These are phyloP conservation scores for Solanum hybrid DNA, from an alignment of 305 asterid species.

Conservation along the genomic window DNA sequence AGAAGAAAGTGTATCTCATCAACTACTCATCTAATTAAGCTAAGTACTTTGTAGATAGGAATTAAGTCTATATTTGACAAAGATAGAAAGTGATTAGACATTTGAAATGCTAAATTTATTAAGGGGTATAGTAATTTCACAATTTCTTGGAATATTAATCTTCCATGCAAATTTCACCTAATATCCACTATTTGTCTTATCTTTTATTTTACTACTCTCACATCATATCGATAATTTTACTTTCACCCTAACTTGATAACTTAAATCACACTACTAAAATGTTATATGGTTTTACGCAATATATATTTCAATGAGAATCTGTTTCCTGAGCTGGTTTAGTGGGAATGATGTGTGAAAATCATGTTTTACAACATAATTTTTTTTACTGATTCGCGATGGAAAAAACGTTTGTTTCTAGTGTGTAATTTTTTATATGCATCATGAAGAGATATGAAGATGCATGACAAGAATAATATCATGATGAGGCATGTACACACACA, in stretches of 20 bases:
- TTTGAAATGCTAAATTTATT: neutral
- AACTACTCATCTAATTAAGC: neutral
- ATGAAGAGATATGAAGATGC: neutral
- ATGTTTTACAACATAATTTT: too few species aligned
- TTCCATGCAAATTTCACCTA: neutral
- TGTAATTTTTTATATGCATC: neutral
- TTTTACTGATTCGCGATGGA: neutral
- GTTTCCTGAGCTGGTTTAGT: neutral
- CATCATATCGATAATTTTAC: neutral
- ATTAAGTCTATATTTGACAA: neutral
- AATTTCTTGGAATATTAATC: neutral
- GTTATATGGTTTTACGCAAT: too few species aligned
- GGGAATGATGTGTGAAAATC: too few species aligned
- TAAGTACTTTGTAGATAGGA: neutral
- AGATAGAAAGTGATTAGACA: neutral
- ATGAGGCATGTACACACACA: neutral
- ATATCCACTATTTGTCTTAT: neutral
- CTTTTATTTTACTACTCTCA: neutral
- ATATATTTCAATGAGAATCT: too few species aligned
- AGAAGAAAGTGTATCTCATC: neutral
- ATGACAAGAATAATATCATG: neutral
- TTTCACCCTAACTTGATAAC: neutral
- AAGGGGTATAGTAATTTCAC: neutral
- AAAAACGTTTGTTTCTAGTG: neutral
- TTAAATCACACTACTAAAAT: neutral